phyloP scores from a whole-genome alignment of 2,329 filamentous ascomycete genomes.

The Zelopaecilomyces penicillatus region DNA sequence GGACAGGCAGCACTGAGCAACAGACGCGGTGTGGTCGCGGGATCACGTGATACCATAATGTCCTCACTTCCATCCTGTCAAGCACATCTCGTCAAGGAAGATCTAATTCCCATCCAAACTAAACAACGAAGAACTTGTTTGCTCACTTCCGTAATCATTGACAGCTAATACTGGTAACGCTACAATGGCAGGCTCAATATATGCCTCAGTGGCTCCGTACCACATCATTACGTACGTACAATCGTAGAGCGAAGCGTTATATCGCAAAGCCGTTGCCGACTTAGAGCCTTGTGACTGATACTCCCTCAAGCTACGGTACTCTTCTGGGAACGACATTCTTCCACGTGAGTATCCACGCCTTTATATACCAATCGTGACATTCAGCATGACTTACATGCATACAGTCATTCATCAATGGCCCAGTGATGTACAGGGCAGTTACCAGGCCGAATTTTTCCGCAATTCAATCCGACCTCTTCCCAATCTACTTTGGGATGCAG shows the following conservation, averaged over 20 bases:
- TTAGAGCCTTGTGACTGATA: neutral
- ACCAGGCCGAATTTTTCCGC: constrained; percentile 72
- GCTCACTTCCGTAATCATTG: too few species aligned
- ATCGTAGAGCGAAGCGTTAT: neutral
- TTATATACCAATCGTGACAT: neutral
- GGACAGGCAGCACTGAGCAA: constrained; percentile 1
- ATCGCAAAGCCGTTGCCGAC: neutral
- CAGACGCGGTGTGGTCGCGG: constrained; percentile 20
- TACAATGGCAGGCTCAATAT: constrained; percentile 39
- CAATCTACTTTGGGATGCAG: constrained; percentile 82
- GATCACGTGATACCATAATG: constrained; percentile 21
- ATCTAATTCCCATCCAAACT: too few species aligned
- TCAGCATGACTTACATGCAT: constrained; percentile 4
- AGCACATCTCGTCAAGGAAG: too few species aligned
- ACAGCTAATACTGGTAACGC: neutral
- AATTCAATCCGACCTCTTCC: constrained; percentile 75
- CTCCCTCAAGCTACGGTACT: constrained; percentile 67
- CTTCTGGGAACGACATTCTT: constrained; percentile 81
- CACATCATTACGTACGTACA: constrained; percentile 61
- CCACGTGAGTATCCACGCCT: constrained; percentile 46
- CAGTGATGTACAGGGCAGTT: constrained; percentile 68
- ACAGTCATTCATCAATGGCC: constrained; percentile 66
- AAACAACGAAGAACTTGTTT: too few species aligned
- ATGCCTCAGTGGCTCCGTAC: constrained; percentile 62
- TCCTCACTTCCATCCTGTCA: constrained; percentile 3